Percentiles rank a stretch among this genome's conserved stretches.
Conservation (phyloP, 331 rosid genomes). For the Telfairia occidentalis region DNA sequence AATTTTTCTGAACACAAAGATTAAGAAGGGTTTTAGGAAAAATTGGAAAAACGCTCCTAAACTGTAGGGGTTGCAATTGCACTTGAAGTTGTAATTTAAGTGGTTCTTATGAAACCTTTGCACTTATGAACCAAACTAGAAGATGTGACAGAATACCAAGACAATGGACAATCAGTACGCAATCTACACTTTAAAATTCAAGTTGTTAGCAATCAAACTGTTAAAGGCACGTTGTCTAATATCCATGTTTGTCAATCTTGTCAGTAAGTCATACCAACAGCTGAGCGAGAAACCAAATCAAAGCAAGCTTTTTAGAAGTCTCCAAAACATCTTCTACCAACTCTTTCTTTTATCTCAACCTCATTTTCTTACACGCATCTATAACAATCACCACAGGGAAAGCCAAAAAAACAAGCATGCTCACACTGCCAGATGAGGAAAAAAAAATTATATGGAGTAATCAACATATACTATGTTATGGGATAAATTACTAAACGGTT, state of each 20-base stretch:
- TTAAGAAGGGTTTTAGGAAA: neutral
- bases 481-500: conserved; percentile 41
- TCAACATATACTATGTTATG: conserved; percentile 42
- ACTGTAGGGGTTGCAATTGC: neutral
- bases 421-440: conserved; percentile 57
- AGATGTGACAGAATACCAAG: neutral
- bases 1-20: neutral
- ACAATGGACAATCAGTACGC: conserved; percentile 9
- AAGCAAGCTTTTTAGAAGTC: conserved; percentile 30
- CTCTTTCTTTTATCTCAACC: conserved; percentile 41
- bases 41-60: neutral
- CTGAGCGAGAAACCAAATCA: conserved; percentile 57
- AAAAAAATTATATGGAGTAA: conserved; percentile 28
- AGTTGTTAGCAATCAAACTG: conserved; percentile 51
- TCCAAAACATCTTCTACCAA: conserved; percentile 34
- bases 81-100: neutral
- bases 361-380: conserved; percentile 61
- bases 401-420: conserved; percentile 45
- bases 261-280: conserved; percentile 61
- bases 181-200: conserved; percentile 50
- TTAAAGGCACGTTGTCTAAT: conserved; percentile 34
- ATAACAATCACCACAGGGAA: conserved; percentile 26
- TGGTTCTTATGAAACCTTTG: neutral
- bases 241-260: conserved; percentile 23
- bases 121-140: neutral